Base-by-base conservation (phyloP, 768 basidiomycete species). In the Xanthoconium stramineum region DNA sequence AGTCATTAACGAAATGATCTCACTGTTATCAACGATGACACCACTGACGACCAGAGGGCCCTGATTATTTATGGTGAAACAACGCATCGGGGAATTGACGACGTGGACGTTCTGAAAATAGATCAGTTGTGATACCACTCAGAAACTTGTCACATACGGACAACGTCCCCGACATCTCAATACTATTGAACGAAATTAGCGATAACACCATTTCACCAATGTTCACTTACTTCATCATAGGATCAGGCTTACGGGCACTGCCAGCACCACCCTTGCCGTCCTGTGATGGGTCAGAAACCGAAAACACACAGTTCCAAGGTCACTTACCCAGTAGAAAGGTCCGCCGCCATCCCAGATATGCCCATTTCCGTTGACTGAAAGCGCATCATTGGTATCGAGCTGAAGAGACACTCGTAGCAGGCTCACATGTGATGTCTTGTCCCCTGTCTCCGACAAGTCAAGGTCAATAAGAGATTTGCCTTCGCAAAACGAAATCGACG, bases 11-110 rank as follows among this genome's bases (percentile, higher is more conserved):
- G 7, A 47, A 24, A 47, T 15, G n/a, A 14, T 5, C 79, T 59
- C 47, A 86, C 85, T 82, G 57, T 87, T 74, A 57, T 87, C 83
- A 53, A 88, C 76, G 17, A 65, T 76, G 28, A 82, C 65, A 38
- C 71, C 66, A 2, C 76, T 74, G 65, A 88, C 79, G 15, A 75
- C 63, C 70, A 75, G 50, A 0, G 66, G 47, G 13, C 60, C 69
- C 39, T 47, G 30, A 63, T 71, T 72, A 19, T 46, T 57, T 42
- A 77, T 57, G 32, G 70, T 48, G 60, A 74, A 70, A 43, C 58
- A 59, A 6, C 68, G 71, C n/a, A 61, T 61, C 9, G 80, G 79
- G 10, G 75, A 71, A 62, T 80, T 79, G 30, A 75, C 43, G 9
- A 76, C 68, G 14, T 71, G 61, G n/a, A 76, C 60, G 39, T 72